phyloP scores from a whole-genome alignment of 352 stramenopile species.

The Pythium plurisporium region DNA sequence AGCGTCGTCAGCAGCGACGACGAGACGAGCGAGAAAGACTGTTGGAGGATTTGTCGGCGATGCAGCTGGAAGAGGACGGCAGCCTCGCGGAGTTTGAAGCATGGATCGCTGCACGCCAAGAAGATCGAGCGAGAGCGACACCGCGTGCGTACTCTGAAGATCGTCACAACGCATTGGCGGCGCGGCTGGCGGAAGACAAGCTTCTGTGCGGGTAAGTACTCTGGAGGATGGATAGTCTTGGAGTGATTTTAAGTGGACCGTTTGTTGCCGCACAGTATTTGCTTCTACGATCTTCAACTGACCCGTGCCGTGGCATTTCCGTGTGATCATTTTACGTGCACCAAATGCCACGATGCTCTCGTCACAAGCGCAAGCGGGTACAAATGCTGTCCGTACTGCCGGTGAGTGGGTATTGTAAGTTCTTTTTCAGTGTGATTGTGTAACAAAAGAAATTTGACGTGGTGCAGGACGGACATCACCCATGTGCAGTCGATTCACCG shows the following conservation, averaged over 20 bases:
- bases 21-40: slow-evolving; percentile 31
- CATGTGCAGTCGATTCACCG: slow-evolving; percentile 18
- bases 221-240: no score
- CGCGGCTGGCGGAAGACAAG: slow-evolving; percentile 51
- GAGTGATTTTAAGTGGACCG: not conserved
- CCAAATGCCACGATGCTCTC: slow-evolving; percentile 50
- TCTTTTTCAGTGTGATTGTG: not conserved
- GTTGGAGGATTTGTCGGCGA: slow-evolving; percentile 34
- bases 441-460: not conserved
- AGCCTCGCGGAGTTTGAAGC: slow-evolving; percentile 42
- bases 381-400: slow-evolving; percentile 68
- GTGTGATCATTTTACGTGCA: slow-evolving; percentile 64
- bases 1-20: not conserved
- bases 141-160: slow-evolving; percentile 39
- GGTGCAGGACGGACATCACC: slow-evolving; percentile 18
- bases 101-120: slow-evolving; percentile 18
- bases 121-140: not conserved
- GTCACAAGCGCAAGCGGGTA: slow-evolving; percentile 38
- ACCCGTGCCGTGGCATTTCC: slow-evolving; percentile 51
- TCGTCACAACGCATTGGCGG: slow-evolving; percentile 45
- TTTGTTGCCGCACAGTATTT: slow-evolving; percentile 36
- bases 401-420: slow-evolving; percentile 17
- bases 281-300: slow-evolving; percentile 57
- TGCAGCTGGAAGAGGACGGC: slow-evolving; percentile 29
- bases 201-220: slow-evolving; percentile 52